Base-by-base conservation (phyloP, 2,329 filamentous ascomycete species). In the Plenodomus lindquistii region DNA sequence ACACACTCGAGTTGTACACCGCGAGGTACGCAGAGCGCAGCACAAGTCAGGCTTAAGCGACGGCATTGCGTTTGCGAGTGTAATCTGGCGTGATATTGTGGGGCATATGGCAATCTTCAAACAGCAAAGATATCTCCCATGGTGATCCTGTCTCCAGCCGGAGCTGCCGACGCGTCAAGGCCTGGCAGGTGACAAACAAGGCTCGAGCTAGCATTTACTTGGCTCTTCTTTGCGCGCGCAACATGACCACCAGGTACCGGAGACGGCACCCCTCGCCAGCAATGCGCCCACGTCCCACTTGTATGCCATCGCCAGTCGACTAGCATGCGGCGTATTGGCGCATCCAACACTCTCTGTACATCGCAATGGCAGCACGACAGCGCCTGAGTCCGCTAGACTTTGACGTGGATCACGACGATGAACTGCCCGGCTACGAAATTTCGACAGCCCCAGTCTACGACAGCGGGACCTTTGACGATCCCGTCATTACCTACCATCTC, bases 391-490 rank as follows among this genome's bases (percentile, higher is more conserved):
- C 52, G 2, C 51, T 60, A 36, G 54, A 61, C 34, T 19, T 65
- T 15, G 50, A 48, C 4, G 49, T 47, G 13, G 41, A 52, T 2
- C 52, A 50, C 29, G 62, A 66, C 16, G 63, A 68, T 31, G 61
- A 66, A 37, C 51, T 67, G 17, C 65, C 65, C 16, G 50, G 54
- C 44, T 68, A 68, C 40, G 59, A 65, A 15, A 52, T 55, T 24
- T 41, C 44, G 5, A 52, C 55, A 10, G 55, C 62, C 4, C 65
- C 65, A n/a, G 54, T 58, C 18, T 68, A 68, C 46, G 47, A 58
- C 17, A 37, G 22, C 40, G 40, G 39, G 35, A 22, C 36, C 11
- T 48, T 47, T 17, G 44, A 57, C 19, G 46, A 31, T n/a, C 63
- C 65, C 7, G 49, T 62, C 9, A 36, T 41, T 11, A 62, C 49